Conservation (phyloP, 2,329 filamentous ascomycete genomes). For the Xylaria sp. region DNA sequence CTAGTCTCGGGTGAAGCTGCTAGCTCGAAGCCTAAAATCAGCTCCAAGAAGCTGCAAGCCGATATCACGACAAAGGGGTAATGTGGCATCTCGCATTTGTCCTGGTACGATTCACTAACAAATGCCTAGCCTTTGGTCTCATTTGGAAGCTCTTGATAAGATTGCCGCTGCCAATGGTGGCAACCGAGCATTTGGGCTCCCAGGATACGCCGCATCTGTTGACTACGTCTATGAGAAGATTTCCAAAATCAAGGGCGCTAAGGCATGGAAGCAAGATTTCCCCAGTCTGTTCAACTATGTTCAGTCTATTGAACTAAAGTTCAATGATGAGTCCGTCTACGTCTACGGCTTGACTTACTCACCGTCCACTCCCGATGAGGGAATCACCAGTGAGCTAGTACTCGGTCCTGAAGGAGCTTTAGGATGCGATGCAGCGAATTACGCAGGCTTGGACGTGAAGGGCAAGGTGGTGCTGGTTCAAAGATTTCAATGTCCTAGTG, state of each 20-base stretch:
- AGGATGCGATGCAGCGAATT: slow-evolving; percentile 5
- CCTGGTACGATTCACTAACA: background rate
- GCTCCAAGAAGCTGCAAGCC: slow-evolving; percentile 3
- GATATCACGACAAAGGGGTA: slow-evolving; percentile 6
- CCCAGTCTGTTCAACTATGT: slow-evolving; percentile 15
- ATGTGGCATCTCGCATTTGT: background rate
- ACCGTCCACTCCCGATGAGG: slow-evolving; percentile 12
- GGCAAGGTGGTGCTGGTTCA: slow-evolving; percentile 18
- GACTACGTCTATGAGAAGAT: slow-evolving; percentile 15
- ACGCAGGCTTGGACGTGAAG: background rate
- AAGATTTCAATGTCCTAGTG: slow-evolving; percentile 13
- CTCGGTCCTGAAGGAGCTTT: slow-evolving; percentile 12
- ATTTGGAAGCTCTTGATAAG: slow-evolving; percentile 13
- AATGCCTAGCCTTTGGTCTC: slow-evolving; percentile 8
- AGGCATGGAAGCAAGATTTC: slow-evolving; percentile 23
- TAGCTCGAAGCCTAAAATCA: slow-evolving; percentile 2
- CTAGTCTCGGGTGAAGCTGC: background rate
- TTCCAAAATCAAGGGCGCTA: slow-evolving; percentile 11
- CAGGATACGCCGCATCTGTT: slow-evolving; percentile 19
- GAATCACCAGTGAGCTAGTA: slow-evolving; percentile 9
- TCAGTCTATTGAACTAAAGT: slow-evolving; percentile 17
- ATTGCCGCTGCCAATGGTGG: slow-evolving; percentile 15
- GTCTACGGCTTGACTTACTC: slow-evolving; percentile 19
- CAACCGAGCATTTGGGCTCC: slow-evolving; percentile 20
- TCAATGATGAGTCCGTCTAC: slow-evolving; percentile 12